A percentile compares a stretch with the other conserved stretches of the same genome.
phyloP scores from a whole-genome alignment of 805 yeast species.

The Pichia thaimueangensis region DNA sequence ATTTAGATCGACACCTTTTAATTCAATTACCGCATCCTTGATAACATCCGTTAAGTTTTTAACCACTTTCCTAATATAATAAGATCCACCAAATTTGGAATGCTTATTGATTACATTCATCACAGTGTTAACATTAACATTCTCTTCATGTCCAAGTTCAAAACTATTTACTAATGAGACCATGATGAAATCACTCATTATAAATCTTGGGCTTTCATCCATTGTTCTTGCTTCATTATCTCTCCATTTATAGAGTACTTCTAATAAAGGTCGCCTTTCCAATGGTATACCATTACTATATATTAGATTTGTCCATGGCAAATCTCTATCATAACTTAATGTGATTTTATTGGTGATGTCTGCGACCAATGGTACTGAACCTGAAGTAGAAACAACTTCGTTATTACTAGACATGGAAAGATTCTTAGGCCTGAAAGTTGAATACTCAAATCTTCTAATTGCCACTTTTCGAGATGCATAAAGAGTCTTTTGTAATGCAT shows the following conservation, averaged over 20 bases:
- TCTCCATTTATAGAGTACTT: constrained; percentile 72
- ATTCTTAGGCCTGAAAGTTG: constrained; percentile 49
- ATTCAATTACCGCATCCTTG: constrained; percentile 31
- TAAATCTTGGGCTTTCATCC: constrained; percentile 79
- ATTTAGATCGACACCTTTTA: constrained; percentile 19
- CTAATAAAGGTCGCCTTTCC: constrained; percentile 48
- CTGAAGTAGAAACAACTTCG: constrained; percentile 25
- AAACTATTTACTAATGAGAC: constrained; percentile 42
- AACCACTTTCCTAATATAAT: constrained; percentile 46
- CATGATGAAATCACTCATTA: constrained; percentile 77
- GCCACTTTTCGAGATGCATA: constrained; percentile 77
- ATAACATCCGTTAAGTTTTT: constrained; percentile 55
- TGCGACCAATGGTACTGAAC: constrained; percentile 24
- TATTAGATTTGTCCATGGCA: constrained; percentile 63
- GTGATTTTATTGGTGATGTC: constrained; percentile 30
- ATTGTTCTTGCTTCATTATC: constrained; percentile 64
- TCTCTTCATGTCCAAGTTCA: constrained; percentile 29
- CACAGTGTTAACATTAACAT: constrained; percentile 54
- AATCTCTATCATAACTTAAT: constrained; percentile 37
- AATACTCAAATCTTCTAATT: constrained; percentile 71
- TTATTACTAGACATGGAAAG: constrained; percentile 14
- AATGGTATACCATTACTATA: constrained; percentile 58
- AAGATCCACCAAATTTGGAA: constrained; percentile 38
- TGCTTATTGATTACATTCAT: constrained; percentile 40
- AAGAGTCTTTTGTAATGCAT: constrained; percentile 51